phyloP scores from a whole-genome alignment of 768 basidiomycete species.

The Cubamyces sp. region DNA sequence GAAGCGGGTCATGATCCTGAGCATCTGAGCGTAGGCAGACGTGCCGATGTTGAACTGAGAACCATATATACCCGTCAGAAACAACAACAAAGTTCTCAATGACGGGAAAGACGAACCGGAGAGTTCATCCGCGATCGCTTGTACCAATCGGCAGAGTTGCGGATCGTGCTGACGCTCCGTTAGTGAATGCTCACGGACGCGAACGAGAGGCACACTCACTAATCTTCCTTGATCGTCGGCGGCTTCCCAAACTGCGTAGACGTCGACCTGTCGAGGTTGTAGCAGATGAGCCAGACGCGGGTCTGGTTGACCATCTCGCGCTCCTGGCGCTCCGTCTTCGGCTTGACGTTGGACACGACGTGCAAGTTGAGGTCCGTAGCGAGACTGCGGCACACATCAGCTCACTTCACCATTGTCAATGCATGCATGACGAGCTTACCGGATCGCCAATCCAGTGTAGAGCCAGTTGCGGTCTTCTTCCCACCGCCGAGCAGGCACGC shows the following conservation, averaged over 20 bases:
- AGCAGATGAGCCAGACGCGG: conserved; percentile 91
- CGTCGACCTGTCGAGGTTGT: conserved; percentile 85
- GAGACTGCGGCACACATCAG: conserved; percentile 51
- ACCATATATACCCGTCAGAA: background rate
- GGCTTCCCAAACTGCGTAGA: conserved; percentile 91
- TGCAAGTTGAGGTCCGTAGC: conserved; percentile 92
- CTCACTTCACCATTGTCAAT: no score
- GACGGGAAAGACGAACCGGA: conserved; percentile 42
- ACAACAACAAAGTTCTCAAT: background rate
- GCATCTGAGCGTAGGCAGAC: conserved; percentile 70
- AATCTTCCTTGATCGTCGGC: conserved; percentile 85
- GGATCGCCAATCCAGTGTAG: conserved; percentile 85
- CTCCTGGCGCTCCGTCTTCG: conserved; percentile 74
- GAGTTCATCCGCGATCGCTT: conserved; percentile 66
- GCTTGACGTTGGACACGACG: conserved; percentile 71
- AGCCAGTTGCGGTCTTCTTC: conserved; percentile 92
- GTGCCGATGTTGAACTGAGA: conserved; percentile 73
- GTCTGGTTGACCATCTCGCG: conserved; percentile 84
- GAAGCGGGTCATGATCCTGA: conserved; percentile 73
- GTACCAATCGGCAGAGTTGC: conserved; percentile 78
- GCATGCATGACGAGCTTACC: conserved; percentile 41
- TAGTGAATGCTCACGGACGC: background rate
- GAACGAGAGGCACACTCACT: conserved; percentile 43
- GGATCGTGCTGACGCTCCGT: conserved; percentile 53
- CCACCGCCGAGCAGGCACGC: conserved; percentile 80